A percentile compares a stretch with the other conserved stretches of the same genome.
Conservation (phyloP, 768 basidiomycete genomes). For the Boletus sp. region DNA sequence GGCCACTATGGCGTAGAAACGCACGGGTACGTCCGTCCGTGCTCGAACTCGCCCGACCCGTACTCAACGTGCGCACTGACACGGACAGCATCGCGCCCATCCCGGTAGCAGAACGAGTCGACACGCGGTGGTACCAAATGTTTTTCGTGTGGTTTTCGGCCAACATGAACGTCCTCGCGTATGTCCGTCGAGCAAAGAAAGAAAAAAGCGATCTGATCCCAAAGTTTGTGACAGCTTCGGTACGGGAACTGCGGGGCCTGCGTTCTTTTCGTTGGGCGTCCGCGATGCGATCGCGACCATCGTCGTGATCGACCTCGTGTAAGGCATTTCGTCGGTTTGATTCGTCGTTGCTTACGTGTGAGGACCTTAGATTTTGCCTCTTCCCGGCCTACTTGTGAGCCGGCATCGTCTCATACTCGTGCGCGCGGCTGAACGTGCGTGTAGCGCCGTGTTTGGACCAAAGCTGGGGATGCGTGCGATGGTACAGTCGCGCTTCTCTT, state of each 20-base stretch:
- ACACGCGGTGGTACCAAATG: conserved; percentile 44
- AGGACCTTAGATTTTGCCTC: conserved; percentile 27
- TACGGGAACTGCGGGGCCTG: conserved; percentile 50
- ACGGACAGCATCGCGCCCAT: conserved; percentile 39
- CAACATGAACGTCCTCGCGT: conserved; percentile 45
- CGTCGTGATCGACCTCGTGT: conserved; percentile 46
- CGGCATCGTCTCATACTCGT: neutral
- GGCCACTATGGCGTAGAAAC: conserved; percentile 40
- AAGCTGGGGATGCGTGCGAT: conserved; percentile 57
- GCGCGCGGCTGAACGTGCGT: neutral
- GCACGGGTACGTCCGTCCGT: conserved; percentile 34
- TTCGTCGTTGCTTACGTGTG: conserved; percentile 1
- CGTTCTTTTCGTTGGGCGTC: conserved; percentile 46
- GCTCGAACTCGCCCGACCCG: neutral
- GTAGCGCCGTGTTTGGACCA: conserved; percentile 51
- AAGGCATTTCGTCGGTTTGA: conserved; percentile 8
- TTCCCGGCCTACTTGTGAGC: conserved; percentile 41
- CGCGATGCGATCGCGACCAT: conserved; percentile 42
- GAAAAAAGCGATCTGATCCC: neutral
- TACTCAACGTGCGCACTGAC: neutral
- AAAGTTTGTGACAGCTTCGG: conserved; percentile 36
- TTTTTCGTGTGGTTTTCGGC: conserved; percentile 54
- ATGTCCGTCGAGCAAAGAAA: neutral
- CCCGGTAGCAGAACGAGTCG: conserved; percentile 34
- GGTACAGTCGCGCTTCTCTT: conserved; percentile 54